These are phyloP conservation scores for Barnettozyma californica DNA, from an alignment of 805 yeast species.

Conservation along the genomic window DNA sequence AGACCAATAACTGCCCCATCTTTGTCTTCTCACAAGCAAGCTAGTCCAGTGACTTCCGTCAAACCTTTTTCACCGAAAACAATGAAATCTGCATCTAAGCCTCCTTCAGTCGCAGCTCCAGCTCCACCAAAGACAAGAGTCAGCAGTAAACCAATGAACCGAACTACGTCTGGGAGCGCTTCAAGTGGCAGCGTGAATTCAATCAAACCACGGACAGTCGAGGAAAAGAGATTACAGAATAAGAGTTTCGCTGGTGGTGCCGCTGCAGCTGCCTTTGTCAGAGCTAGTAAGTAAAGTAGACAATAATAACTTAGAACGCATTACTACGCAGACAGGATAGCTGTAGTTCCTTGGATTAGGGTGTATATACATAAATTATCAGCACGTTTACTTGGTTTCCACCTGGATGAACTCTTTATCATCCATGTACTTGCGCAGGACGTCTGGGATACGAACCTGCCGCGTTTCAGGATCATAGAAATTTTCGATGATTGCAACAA, in stretches of 20 bases:
- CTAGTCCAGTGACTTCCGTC: background rate
- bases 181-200: slow-evolving; percentile 1
- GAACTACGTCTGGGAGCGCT: slow-evolving; percentile 1
- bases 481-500: slow-evolving; percentile 87
- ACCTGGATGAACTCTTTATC: slow-evolving; percentile 31
- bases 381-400: background rate
- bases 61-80: slow-evolving; percentile 15
- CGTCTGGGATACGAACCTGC: slow-evolving; percentile 59
- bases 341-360: background rate
- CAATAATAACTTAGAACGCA: background rate
- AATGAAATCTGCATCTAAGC: slow-evolving; percentile 4
- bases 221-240: slow-evolving; percentile 19
- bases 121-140: slow-evolving; percentile 1
- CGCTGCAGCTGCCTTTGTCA: slow-evolving; percentile 29
- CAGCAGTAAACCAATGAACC: slow-evolving; percentile 5
- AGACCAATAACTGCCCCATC: slow-evolving; percentile 6
- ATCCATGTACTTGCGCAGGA: slow-evolving; percentile 68
- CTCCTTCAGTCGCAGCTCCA: slow-evolving; percentile 6
- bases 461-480: slow-evolving; percentile 56
- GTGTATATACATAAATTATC: no score
- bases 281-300: slow-evolving; percentile 10
- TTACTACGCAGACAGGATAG: background rate
- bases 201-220: slow-evolving; percentile 12
- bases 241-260: slow-evolving; percentile 29
- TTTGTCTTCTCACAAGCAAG: slow-evolving; percentile 20